Base-by-base conservation (phyloP, 371 early-diverging fungal species). In the Gilbertella persicaria region DNA sequence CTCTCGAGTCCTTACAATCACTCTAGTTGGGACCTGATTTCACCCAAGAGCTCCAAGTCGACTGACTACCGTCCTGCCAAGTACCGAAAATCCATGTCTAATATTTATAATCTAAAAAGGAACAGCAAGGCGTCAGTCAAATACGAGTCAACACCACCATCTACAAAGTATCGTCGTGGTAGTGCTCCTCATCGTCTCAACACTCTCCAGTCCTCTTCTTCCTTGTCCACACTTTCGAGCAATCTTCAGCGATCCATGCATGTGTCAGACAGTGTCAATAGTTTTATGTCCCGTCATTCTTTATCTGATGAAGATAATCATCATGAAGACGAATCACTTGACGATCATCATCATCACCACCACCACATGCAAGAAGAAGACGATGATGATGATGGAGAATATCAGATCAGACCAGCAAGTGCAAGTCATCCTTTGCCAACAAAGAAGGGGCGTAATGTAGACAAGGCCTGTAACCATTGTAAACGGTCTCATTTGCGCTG, bases 381-480 rank as follows among this genome's bases (percentile, higher is more conserved):
- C 14, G 66, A 66, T 12, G 62, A 62, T 5, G 62, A 66, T 20
- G 58, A 66, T 38, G 62, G 53, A 21, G 55, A 54, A 7, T 47
- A 58, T 19, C 38, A 40, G 23, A 45, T 51, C 28, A 26, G 60
- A 24, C 13, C 30, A 30, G 5, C 52, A 0, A 21, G 36, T 20
- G 49, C 28, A 1, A 29, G 40, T 20, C 25, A 36, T 7, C 16
- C 49, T 16, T 29, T 36, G 7, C 30, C 43, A 4, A 50, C 19
- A 10, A 64, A 65, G 29, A 76, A 76, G 37, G 70, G 71, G 5
- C 39, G 68, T 9, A 76, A 72, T 45, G 77, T 76, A 16, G 77
- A 76, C 30, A 72, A 68, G 40, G 77, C 77, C 1, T 76, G 77
- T 36, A 72, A 76, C 33, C 73, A 76, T 39, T 76, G 77, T 55